Conservation (phyloP, 2,329 filamentous ascomycete genomes). For the Tolypocladium endophyticum region DNA sequence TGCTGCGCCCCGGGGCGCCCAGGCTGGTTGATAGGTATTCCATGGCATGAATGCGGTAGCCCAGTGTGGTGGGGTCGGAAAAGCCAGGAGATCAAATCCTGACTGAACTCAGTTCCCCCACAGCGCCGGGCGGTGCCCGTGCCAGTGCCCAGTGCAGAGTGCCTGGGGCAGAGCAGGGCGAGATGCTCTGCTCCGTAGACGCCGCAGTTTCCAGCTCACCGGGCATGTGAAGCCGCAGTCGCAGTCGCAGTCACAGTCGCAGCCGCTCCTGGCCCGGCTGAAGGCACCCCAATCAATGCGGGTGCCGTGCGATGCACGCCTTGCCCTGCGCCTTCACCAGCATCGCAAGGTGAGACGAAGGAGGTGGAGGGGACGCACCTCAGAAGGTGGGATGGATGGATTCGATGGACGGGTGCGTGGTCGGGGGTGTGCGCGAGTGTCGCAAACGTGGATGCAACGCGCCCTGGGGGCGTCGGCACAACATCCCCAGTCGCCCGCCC, state of each 20-base stretch:
- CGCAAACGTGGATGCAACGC: background rate
- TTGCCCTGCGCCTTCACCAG: background rate
- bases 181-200: too few relatives aligned
- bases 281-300: background rate
- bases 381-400: background rate
- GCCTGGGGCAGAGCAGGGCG: too few relatives aligned
- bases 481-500: conserved; percentile 1
- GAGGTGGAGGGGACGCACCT: background rate
- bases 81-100: background rate
- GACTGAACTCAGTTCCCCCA: background rate
- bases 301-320: background rate
- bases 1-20: conserved; percentile 16
- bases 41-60: background rate
- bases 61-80: background rate
- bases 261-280: background rate
- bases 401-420: background rate
- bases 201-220: background rate
- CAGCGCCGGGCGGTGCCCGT: background rate
- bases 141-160: background rate
- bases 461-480: conserved; percentile 2
- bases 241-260: background rate
- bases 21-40: background rate
- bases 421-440: background rate
- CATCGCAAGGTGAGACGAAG: background rate
- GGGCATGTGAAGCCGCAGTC: background rate